These are phyloP conservation scores for Suillus variegatus DNA, from an alignment of 768 basidiomycete species.

Conservation along the genomic window DNA sequence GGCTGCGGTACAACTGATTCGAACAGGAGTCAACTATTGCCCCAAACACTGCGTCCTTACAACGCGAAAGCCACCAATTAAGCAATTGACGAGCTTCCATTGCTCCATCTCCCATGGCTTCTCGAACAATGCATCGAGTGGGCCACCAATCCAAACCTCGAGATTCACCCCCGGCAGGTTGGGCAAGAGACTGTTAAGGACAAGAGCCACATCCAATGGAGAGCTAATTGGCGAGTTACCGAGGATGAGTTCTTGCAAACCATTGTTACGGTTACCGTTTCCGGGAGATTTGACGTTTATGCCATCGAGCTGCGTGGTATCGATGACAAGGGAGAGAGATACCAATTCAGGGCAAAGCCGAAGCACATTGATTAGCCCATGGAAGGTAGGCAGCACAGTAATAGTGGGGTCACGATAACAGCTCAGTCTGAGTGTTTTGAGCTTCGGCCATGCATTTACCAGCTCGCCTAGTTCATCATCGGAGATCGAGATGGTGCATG, in stretches of 20 bases:
- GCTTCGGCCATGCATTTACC: constrained; percentile 20
- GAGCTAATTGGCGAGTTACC: constrained; percentile 22
- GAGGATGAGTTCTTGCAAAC: constrained; percentile 14
- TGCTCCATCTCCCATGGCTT: too few relatives aligned
- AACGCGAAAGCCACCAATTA: neutral
- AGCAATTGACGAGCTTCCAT: neutral
- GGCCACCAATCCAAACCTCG: constrained; percentile 23
- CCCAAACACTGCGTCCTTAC: neutral
- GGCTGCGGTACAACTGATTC: neutral
- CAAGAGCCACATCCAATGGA: constrained; percentile 14
- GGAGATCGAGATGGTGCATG: constrained; percentile 13
- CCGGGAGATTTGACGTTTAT: neutral
- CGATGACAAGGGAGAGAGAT: constrained; percentile 24
- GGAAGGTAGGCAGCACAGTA: constrained; percentile 23
- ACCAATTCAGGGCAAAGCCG: constrained; percentile 15
- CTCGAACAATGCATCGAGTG: constrained; percentile 13
- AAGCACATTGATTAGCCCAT: constrained; percentile 14
- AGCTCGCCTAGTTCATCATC: constrained; percentile 19
- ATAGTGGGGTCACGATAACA: constrained; percentile 17
- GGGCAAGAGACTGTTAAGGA: constrained; percentile 19
- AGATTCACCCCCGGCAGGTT: constrained; percentile 22
- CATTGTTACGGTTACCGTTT: neutral
- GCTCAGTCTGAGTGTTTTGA: constrained; percentile 23
- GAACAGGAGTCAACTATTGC: neutral
- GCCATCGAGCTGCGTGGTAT: constrained; percentile 10